These are phyloP conservation scores for Lagenaria siceraria DNA, from an alignment of 306 rosid genomes.

Conservation along the genomic window DNA sequence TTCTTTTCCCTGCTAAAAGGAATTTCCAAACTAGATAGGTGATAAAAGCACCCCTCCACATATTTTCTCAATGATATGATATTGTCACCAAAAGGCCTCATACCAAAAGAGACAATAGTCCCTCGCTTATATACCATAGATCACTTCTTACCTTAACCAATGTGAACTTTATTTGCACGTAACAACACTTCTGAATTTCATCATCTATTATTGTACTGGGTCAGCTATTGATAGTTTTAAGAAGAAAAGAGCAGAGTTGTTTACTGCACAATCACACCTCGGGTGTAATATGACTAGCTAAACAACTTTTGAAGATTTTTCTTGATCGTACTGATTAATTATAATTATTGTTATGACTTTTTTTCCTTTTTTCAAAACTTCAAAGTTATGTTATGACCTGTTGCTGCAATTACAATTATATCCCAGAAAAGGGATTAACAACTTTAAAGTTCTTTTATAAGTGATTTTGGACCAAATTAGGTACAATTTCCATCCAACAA, in stretches of 20 bases:
- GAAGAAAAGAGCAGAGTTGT: background rate
- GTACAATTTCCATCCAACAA: background rate
- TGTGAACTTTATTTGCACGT: no score
- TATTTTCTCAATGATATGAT: no score
- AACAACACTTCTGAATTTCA: background rate
- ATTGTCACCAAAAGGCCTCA: no score
- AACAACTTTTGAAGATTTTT: background rate
- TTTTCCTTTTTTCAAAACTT: background rate
- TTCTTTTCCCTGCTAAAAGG: background rate
- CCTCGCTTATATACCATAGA: no score
- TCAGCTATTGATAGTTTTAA: background rate
- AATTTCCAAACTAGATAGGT: background rate
- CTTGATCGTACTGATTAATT: background rate
- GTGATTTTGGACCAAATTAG: background rate
- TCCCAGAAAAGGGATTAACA: background rate
- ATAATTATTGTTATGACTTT: background rate
- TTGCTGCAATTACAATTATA: background rate
- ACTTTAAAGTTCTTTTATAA: background rate
- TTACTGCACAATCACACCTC: background rate
- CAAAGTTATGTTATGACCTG: background rate
- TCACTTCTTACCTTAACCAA: no score
- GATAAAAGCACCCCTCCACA: no score
- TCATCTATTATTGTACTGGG: background rate
- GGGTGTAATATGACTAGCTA: background rate
- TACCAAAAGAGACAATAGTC: no score